Evolutionary conservation across 176 grass and related monocot species (phyloP).

Genomic region (Elaeis guineensis): DNA sequence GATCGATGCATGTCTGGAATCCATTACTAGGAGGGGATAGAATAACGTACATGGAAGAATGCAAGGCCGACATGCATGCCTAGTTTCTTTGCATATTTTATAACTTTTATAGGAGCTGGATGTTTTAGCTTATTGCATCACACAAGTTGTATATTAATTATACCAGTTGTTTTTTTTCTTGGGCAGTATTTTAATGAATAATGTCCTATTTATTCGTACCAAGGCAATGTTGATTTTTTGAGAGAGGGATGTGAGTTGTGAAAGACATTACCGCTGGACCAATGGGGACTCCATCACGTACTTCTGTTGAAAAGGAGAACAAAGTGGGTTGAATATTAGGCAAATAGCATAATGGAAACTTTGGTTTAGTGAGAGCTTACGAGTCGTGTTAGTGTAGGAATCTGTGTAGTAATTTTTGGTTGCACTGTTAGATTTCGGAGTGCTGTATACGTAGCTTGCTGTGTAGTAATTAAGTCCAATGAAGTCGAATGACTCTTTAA

Average conservation of each 20-base stretch:
- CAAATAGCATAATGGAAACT: no score
- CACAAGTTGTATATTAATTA: no score
- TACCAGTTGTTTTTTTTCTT: no score
- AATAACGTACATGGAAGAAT: no score
- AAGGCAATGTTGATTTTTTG: no score
- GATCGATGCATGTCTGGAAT: not conserved
- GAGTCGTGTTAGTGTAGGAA: constrained; percentile 7
- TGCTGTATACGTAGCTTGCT: constrained; percentile 15
- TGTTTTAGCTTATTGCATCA: no score
- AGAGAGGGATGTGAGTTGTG: no score
- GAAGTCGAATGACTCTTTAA: constrained; percentile 41
- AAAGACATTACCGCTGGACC: constrained; percentile 10
- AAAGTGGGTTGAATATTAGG: not conserved
- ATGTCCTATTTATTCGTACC: no score
- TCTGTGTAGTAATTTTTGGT: constrained; percentile 8
- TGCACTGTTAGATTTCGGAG: constrained; percentile 1
- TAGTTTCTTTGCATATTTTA: no score
- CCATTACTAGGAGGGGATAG: not conserved
- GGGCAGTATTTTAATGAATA: no score
- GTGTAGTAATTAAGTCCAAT: constrained; percentile 40
- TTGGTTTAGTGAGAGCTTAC: not conserved
- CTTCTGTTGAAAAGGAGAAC: not conserved
- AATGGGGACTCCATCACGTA: constrained; percentile 23
- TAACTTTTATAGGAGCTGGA: no score
- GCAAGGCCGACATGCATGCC: no score